These are phyloP conservation scores for Thecamonas trahens DNA, from an alignment of 78 protist species.

Conservation along the genomic window DNA sequence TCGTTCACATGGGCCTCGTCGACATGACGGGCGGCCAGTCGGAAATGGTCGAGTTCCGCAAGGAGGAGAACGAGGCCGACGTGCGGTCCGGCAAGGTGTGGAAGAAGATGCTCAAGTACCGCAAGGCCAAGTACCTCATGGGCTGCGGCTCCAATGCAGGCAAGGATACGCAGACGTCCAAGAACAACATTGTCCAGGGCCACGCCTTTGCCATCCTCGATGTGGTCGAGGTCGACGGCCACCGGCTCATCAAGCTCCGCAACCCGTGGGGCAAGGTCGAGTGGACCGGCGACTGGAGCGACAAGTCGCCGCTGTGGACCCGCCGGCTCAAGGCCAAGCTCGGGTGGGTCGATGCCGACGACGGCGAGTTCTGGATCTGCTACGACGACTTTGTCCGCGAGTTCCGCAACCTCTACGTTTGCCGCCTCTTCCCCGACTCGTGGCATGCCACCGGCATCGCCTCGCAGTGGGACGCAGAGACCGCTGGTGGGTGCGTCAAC, in stretches of 20 bases:
- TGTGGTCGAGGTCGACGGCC: neutral
- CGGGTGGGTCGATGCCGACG: slow-evolving; percentile 1
- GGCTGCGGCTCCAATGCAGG: neutral
- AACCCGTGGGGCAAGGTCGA: slow-evolving; percentile 62
- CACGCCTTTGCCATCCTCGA: slow-evolving; percentile 10
- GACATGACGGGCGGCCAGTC: slow-evolving; percentile 6
- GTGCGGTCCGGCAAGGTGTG: neutral
- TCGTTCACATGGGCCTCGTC: neutral
- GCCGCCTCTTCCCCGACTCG: neutral
- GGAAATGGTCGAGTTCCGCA: neutral
- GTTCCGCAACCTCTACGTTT: neutral
- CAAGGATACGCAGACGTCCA: neutral
- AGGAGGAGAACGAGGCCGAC: neutral
- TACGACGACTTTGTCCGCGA: neutral
- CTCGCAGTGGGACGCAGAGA: neutral
- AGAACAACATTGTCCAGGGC: neutral
- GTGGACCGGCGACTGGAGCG: slow-evolving; percentile 55
- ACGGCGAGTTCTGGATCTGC: slow-evolving; percentile 30
- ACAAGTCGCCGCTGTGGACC: slow-evolving; percentile 33
- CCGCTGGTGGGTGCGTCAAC: neutral
- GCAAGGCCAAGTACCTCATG: neutral
- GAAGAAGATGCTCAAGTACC: slow-evolving; percentile 5
- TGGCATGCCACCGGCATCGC: neutral
- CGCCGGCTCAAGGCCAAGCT: neutral
- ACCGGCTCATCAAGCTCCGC: slow-evolving; percentile 15